Evolutionary conservation across 495 filamentous ascomycete genomes (phyloP), one percentile per base, ranked within the genome.

Genomic region (Talaromyces proteolyticus): DNA sequence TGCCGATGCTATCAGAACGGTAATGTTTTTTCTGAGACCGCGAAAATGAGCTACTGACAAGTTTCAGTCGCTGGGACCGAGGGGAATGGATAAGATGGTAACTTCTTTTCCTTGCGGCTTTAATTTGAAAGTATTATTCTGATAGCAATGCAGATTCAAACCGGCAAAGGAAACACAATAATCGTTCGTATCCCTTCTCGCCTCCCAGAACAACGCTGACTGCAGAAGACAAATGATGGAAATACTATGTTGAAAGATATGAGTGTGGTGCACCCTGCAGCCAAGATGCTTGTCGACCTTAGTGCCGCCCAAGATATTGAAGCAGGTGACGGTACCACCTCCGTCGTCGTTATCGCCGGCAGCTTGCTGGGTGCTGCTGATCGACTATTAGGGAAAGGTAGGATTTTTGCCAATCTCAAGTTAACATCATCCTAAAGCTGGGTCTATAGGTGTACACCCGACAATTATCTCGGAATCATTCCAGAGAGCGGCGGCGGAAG

Each of bases 221-320:
- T 64, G 23, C 49, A 46, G 54, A 57, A 79, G 74, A 96, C 92
- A 57, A 98, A 98, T 74, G 93, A 98, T 70, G 93, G 93, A 67
- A 95, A 93, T 73, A 98, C 93, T 34, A 97, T 97, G 89, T 72
- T 98, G 62, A 93, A 86, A 69, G 88, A 91, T 76, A 97, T 98
- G 93, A 87, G 88, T 57, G 94, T 98, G 45, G 88, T 97, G 89
- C 93, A 98, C 67, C 93, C 93, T 34, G 91, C 93, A 49, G 93
- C 93, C 38, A 93, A 94, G 75, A 98, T 98, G 93, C 83, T 98
- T 47, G 93, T 98, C 56, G 91, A 98, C 63, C 80, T 98, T 44
- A 92, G 90, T 58, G 88, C 92, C 54, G 93, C 93, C 55, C 93
- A 98, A 67, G 93, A 98, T 77, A 88, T 98, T 53, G 93, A 98